Conservation (phyloP, 179 eudicot genomes). For the Sideroxylon spinosum region DNA sequence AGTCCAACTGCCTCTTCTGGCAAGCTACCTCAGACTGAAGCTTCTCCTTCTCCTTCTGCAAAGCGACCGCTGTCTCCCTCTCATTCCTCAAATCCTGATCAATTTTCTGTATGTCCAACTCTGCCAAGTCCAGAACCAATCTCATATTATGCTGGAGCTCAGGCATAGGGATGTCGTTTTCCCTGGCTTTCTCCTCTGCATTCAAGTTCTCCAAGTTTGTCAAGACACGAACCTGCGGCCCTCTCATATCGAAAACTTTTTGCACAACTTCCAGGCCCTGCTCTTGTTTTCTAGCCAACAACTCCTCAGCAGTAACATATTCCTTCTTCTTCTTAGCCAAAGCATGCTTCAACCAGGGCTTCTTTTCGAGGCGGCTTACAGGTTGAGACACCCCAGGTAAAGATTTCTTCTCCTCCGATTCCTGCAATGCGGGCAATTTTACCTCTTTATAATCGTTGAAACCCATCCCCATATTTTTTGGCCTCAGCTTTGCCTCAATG, state of each 20-base stretch:
- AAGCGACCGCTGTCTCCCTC: constrained; percentile 62
- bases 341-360: constrained; percentile 43
- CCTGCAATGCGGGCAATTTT: constrained; percentile 28
- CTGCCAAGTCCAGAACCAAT: constrained; percentile 65
- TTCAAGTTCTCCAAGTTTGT: constrained; percentile 79
- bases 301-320: constrained; percentile 71
- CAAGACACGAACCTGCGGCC: constrained; percentile 83
- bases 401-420: constrained; percentile 43
- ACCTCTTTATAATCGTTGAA: constrained; percentile 71
- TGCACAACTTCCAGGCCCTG: constrained; percentile 57
- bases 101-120: constrained; percentile 65
- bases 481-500: constrained; percentile 72
- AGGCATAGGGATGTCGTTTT: constrained; percentile 79
- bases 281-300: constrained; percentile 66
- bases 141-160: constrained; percentile 78
- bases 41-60: constrained; percentile 59
- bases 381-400: constrained; percentile 24
- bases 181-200: constrained; percentile 77
- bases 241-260: constrained; percentile 90
- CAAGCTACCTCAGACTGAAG: constrained; percentile 44
- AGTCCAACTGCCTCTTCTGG: constrained; percentile 63
- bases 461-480: constrained; percentile 84
- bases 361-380: constrained; percentile 28
- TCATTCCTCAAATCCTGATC: constrained; percentile 76
- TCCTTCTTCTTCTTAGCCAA: constrained; percentile 48